Conservation (phyloP, 2,329 filamentous ascomycete species). For the Neopestalotiopsis sp. region DNA sequence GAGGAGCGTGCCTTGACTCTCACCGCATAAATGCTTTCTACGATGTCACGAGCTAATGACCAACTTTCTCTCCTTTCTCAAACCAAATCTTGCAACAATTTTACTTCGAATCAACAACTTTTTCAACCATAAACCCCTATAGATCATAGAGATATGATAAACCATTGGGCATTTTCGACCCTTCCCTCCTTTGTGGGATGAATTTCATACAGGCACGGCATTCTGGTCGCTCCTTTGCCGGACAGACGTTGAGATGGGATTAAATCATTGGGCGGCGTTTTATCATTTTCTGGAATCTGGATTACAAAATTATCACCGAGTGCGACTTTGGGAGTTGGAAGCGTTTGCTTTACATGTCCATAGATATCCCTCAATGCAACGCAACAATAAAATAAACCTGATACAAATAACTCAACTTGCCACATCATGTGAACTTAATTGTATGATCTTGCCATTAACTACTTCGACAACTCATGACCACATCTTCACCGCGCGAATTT, state of each 20-base stretch:
- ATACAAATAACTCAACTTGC: too few species aligned
- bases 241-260: neutral
- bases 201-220: neutral
- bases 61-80: neutral
- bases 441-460: too few species aligned
- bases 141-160: conserved; percentile 15
- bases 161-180: neutral
- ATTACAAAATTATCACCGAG: neutral
- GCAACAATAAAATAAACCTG: neutral
- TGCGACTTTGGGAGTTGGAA: neutral
- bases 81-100: neutral
- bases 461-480: too few species aligned
- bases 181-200: conserved; percentile 15
- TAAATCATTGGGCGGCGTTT: conserved; percentile 21
- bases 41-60: conserved; percentile 17
- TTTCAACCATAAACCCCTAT: neutral
- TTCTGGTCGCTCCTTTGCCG: conserved; percentile 7
- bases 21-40: conserved; percentile 20
- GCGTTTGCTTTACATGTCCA: neutral
- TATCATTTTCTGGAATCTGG: neutral
- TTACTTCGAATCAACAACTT: neutral
- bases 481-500: too few species aligned
- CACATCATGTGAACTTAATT: too few species aligned
- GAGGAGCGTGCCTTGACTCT: conserved; percentile 34
- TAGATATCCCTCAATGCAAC: neutral